phyloP scores from a whole-genome alignment of 2,329 filamentous ascomycete species.

The Huntiella bhutanensis region DNA sequence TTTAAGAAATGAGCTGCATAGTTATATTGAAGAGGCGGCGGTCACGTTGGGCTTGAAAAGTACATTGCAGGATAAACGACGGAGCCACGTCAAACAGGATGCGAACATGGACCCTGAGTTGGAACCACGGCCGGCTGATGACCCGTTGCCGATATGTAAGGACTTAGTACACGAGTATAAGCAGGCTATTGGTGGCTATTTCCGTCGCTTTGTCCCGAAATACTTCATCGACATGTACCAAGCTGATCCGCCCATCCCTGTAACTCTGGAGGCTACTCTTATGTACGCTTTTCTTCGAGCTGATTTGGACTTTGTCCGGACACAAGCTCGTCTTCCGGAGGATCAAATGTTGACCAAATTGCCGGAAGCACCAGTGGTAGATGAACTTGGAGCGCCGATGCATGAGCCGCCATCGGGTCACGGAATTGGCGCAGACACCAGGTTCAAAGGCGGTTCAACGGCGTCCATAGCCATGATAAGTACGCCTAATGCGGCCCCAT shows the following conservation, averaged over 20 bases:
- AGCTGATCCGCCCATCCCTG: slow-evolving; percentile 3
- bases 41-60: slow-evolving; percentile 59
- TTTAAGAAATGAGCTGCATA: slow-evolving; percentile 63
- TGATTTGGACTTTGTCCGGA: slow-evolving; percentile 83
- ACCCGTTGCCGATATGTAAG: slow-evolving; percentile 49
- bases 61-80: slow-evolving; percentile 19
- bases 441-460: slow-evolving; percentile 88
- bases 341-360: slow-evolving; percentile 50
- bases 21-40: slow-evolving; percentile 72
- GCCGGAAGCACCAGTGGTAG: slow-evolving; percentile 21
- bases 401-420: slow-evolving; percentile 34
- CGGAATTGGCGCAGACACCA: slow-evolving; percentile 51
- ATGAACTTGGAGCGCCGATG: slow-evolving; percentile 51
- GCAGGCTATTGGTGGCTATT: slow-evolving; percentile 79
- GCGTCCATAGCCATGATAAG: slow-evolving; percentile 80
- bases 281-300: slow-evolving; percentile 87
- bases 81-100: neutral
- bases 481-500: slow-evolving; percentile 76
- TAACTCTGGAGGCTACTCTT: slow-evolving; percentile 31
- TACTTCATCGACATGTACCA: slow-evolving; percentile 36
- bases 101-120: neutral
- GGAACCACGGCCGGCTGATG: slow-evolving; percentile 15
- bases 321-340: slow-evolving; percentile 67
- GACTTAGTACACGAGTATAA: slow-evolving; percentile 61
- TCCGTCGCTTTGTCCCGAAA: slow-evolving; percentile 69